phyloP scores from a whole-genome alignment of 2,329 filamentous ascomycete genomes.

The Ceratocystis destructans region DNA sequence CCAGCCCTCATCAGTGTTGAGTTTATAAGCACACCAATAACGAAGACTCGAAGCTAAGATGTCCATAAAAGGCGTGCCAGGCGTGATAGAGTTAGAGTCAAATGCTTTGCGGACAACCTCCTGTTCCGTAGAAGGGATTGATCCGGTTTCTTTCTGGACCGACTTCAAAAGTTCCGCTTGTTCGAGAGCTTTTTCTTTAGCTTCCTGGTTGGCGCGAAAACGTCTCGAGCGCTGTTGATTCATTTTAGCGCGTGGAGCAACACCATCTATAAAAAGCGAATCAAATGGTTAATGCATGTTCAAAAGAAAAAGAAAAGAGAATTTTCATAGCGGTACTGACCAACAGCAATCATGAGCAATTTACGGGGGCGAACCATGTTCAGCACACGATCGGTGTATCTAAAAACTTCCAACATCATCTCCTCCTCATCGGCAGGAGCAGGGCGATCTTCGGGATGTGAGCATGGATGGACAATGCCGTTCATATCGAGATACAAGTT shows the following conservation, averaged over 20 bases:
- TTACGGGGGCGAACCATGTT: constrained; percentile 97
- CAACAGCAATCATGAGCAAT: constrained; percentile 91
- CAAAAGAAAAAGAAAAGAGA: constrained; percentile 8
- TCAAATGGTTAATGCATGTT: constrained; percentile 14
- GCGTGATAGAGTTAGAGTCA: constrained; percentile 77
- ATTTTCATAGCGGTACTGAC: constrained; percentile 34
- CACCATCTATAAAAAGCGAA: constrained; percentile 53
- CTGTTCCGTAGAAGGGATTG: constrained; percentile 30
- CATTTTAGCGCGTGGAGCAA: constrained; percentile 97
- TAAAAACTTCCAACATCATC: constrained; percentile 98
- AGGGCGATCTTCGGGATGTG: constrained; percentile 86
- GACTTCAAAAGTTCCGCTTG: constrained; percentile 78
- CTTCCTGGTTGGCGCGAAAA: constrained; percentile 88
- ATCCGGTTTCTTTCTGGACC: constrained; percentile 61
- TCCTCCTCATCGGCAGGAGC: constrained; percentile 89
- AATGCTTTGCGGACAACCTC: constrained; percentile 73
- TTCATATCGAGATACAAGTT: constrained; percentile 99
- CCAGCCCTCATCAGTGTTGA: constrained; percentile 94
- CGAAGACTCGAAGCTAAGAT: constrained; percentile 77
- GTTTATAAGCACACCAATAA: constrained; percentile 96
- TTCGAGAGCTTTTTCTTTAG: constrained; percentile 83
- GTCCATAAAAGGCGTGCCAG: constrained; percentile 97
- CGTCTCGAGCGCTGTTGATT: constrained; percentile 95
- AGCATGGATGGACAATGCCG: constrained; percentile 97
- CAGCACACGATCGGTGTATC: constrained; percentile 95